These are phyloP conservation scores for Alternaria gansuensis DNA, from an alignment of 2,329 filamentous ascomycete genomes.

Conservation along the genomic window DNA sequence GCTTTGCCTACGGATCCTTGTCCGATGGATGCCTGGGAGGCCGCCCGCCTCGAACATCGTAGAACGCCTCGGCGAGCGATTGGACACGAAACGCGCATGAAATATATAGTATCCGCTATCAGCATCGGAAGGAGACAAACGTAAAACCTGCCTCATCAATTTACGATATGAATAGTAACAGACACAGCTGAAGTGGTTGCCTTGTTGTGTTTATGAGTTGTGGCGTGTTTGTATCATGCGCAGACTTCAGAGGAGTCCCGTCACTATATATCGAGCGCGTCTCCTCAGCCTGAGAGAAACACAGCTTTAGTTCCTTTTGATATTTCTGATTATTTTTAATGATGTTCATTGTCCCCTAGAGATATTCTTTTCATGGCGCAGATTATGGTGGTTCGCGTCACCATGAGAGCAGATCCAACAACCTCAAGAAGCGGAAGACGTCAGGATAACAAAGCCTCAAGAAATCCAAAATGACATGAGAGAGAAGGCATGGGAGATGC, in stretches of 20 bases:
- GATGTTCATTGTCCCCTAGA: not conserved
- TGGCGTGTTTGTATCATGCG: constrained; percentile 15
- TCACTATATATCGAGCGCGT: constrained; percentile 23
- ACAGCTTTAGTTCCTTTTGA: not conserved
- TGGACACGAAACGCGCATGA: not conserved
- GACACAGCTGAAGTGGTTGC: constrained; percentile 33
- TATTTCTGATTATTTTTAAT: not conserved
- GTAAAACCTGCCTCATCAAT: constrained; percentile 37
- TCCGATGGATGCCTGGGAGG: constrained; percentile 17
- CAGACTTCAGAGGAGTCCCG: constrained; percentile 12
- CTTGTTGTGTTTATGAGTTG: constrained; percentile 28
- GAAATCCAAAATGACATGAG: not conserved
- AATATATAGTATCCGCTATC: constrained; percentile 7
- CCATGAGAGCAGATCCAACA: not conserved
- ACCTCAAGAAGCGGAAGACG: not conserved
- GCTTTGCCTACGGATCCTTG: not conserved
- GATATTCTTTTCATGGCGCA: not conserved
- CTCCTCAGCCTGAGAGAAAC: not conserved
- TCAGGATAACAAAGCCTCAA: not conserved
- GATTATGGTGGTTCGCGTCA: not conserved
- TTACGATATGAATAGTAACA: constrained; percentile 22
- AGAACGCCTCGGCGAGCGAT: constrained; percentile 5
- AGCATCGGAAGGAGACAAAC: constrained; percentile 7
- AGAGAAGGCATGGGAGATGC: not conserved
- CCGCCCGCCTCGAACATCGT: constrained; percentile 8